Percentiles rank a stretch among this genome's conserved stretches.
These are phyloP conservation scores for Dioscorea zingiberensis DNA, from an alignment of 106 monocot genomes.

Conservation along the genomic window DNA sequence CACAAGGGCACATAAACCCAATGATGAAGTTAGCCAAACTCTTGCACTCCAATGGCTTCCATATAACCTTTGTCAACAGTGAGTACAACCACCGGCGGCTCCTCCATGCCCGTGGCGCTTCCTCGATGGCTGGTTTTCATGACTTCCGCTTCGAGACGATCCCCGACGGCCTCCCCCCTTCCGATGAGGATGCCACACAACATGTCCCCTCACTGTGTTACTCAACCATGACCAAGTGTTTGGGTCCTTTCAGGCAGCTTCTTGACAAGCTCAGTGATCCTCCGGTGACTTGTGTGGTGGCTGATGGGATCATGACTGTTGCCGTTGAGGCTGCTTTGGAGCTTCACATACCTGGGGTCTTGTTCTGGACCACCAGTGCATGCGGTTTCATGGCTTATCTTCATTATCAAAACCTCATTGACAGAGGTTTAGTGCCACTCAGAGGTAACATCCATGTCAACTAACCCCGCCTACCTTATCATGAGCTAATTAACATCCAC, in stretches of 20 bases:
- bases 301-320: background rate
- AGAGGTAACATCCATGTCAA: background rate
- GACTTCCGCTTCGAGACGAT: slow-evolving; percentile 8
- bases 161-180: slow-evolving; percentile 16
- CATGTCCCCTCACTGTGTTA: slow-evolving; percentile 12
- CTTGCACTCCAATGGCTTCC: slow-evolving; percentile 6
- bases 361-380: background rate
- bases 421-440: background rate
- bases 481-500: no score
- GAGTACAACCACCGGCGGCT: slow-evolving; percentile 8
- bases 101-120: background rate
- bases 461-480: no score
- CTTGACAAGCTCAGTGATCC: background rate
- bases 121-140: background rate
- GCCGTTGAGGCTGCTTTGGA: background rate
- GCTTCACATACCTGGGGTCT: background rate
- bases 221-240: slow-evolving; percentile 9
- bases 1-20: slow-evolving; percentile 8
- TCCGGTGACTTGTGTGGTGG: background rate
- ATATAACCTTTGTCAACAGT: slow-evolving; percentile 10
- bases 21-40: slow-evolving; percentile 6
- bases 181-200: slow-evolving; percentile 8
- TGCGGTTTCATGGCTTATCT: background rate
- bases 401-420: background rate
- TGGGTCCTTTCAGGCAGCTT: slow-evolving; percentile 7